Evolutionary conservation across 2,329 filamentous ascomycete species (phyloP).

Genomic region (Thielaviopsis musarum): DNA sequence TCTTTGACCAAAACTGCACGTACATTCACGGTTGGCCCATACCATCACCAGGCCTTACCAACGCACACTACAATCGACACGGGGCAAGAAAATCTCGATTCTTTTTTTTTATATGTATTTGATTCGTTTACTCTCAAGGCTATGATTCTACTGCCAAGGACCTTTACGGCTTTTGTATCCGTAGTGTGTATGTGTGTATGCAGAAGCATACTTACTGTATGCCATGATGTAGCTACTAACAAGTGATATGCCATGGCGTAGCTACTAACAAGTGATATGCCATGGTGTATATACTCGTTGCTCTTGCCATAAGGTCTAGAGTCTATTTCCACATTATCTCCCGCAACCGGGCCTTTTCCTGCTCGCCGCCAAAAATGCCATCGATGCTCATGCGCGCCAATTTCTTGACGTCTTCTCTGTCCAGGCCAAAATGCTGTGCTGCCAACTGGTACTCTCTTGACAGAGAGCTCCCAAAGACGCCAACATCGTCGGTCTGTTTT

Average conservation of each 20-base stretch:
- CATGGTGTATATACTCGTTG: too few species aligned
- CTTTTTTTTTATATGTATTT: not conserved
- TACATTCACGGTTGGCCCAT: not conserved
- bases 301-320: too few species aligned
- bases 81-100: too few species aligned
- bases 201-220: too few species aligned
- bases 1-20: conserved; percentile 2
- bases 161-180: too few species aligned
- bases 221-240: too few species aligned
- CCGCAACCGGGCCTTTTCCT: conserved; percentile 41
- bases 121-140: not conserved
- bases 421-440: conserved; percentile 50
- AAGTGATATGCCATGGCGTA: too few species aligned
- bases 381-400: conserved; percentile 46
- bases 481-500: conserved; percentile 62
- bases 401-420: conserved; percentile 26
- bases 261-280: too few species aligned
- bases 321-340: conserved; percentile 28
- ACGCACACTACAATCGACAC: too few species aligned
- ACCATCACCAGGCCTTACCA: too few species aligned
- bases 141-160: too few species aligned
- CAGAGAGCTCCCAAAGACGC: conserved; percentile 59
- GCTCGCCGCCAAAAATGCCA: conserved; percentile 47
- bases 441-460: conserved; percentile 65
- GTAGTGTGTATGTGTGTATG: too few species aligned